Evolutionary conservation across 352 stramenopile genomes (phyloP).

Genomic region (Phytophthora cryptogea): DNA sequence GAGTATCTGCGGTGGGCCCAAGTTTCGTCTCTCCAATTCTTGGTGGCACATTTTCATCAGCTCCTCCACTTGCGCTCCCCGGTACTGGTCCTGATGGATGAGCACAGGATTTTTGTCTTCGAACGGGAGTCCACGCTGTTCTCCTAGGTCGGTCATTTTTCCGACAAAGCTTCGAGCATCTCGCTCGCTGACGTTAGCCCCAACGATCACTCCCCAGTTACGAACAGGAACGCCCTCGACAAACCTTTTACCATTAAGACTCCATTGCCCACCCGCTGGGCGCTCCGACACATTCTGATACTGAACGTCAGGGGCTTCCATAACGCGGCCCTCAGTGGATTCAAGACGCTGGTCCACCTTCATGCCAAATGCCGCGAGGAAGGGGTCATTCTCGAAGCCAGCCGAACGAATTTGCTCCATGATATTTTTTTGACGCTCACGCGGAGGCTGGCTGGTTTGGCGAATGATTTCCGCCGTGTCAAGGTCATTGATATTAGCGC

Average conservation of each 20-base stretch:
- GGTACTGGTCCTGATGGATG: constrained; percentile 38
- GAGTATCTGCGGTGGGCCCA: constrained; percentile 45
- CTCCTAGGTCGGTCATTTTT: constrained; percentile 32
- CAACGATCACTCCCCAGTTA: constrained; percentile 62
- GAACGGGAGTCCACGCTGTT: constrained; percentile 45
- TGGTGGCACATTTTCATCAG: constrained; percentile 57
- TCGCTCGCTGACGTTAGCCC: constrained; percentile 32
- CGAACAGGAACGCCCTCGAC: constrained; percentile 43
- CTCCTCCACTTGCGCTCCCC: constrained; percentile 53
- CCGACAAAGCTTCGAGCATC: constrained; percentile 42
- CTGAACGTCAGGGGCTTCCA: constrained; percentile 62
- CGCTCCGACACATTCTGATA: constrained; percentile 66
- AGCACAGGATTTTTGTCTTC: constrained; percentile 41
- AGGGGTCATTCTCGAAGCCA: constrained; percentile 75
- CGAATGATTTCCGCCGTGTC: constrained; percentile 85
- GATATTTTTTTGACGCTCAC: constrained; percentile 52
- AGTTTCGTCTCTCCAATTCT: constrained; percentile 26
- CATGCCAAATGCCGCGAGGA: constrained; percentile 59
- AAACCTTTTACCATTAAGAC: constrained; percentile 70
- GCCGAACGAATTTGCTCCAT: constrained; percentile 60
- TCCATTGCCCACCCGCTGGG: constrained; percentile 68
- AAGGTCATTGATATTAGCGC: constrained; percentile 71
- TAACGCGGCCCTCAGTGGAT: constrained; percentile 43
- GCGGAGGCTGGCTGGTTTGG: constrained; percentile 54
- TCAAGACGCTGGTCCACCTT: constrained; percentile 54